Percentiles rank a stretch among this genome's conserved stretches.
These are phyloP conservation scores for Kalaharituber pfeilii DNA, from an alignment of 2,329 filamentous ascomycete genomes.

Conservation along the genomic window DNA sequence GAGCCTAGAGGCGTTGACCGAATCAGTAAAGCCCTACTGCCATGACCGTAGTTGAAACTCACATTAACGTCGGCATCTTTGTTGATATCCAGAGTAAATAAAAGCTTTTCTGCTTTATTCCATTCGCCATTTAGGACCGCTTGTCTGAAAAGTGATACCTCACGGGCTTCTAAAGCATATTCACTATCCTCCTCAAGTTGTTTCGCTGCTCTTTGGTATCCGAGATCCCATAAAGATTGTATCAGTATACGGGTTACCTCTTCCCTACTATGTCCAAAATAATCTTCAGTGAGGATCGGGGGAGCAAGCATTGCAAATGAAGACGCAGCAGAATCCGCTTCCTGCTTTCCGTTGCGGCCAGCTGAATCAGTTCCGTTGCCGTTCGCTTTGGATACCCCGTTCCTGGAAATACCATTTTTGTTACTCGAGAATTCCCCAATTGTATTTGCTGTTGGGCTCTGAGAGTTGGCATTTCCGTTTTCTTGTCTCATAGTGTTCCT, in stretches of 20 bases:
- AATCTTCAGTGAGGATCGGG: constrained; percentile 29
- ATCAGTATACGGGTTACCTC: constrained; percentile 87
- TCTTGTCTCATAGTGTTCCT: constrained; percentile 17
- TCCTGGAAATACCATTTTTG: constrained; percentile 6
- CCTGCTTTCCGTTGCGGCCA: constrained; percentile 26
- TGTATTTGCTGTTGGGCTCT: constrained; percentile 11
- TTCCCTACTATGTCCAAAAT: constrained; percentile 75
- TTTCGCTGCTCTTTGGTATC: constrained; percentile 61
- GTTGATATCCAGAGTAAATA: constrained; percentile 59
- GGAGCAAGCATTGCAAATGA: constrained; percentile 23
- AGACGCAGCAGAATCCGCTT: constrained; percentile 28
- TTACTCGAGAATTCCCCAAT: constrained; percentile 5
- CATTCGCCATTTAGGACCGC: constrained; percentile 69
- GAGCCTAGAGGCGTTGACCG: constrained; percentile 14
- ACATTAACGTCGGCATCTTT: constrained; percentile 56
- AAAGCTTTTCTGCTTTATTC: constrained; percentile 64
- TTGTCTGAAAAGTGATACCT: constrained; percentile 68
- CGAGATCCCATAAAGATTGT: constrained; percentile 75
- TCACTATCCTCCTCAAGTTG: constrained; percentile 67
- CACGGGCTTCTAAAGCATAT: constrained; percentile 67
- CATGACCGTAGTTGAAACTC: constrained; percentile 26
- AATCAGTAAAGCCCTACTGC: constrained; percentile 9
- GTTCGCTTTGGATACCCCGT: constrained; percentile 12
- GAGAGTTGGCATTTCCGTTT: constrained; percentile 12
- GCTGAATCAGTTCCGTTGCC: constrained; percentile 13